Evolutionary conservation across 2,329 filamentous ascomycete genomes (phyloP).

Genomic region (Magnaporthiopsis rhizophila): DNA sequence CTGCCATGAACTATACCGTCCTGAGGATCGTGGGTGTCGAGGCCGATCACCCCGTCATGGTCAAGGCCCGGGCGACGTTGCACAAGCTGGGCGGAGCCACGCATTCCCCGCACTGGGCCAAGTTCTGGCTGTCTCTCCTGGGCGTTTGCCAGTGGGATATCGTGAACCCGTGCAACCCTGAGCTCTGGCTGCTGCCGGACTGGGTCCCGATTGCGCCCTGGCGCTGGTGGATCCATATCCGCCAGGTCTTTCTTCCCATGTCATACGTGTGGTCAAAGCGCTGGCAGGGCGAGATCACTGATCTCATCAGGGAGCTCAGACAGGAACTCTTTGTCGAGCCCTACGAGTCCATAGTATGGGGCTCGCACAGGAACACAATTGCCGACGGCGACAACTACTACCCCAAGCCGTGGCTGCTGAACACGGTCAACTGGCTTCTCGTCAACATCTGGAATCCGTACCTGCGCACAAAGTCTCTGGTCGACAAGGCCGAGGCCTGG

Average conservation of each 20-base stretch:
- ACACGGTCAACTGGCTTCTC: conserved; percentile 68
- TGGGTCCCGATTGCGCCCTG: conserved; percentile 86
- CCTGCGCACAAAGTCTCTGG: conserved; percentile 58
- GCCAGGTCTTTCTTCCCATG: conserved; percentile 94
- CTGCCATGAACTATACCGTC: conserved; percentile 75
- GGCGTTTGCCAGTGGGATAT: conserved; percentile 83
- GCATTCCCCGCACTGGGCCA: conserved; percentile 88
- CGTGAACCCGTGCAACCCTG: conserved; percentile 88
- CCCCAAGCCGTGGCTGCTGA: conserved; percentile 80
- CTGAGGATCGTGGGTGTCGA: conserved; percentile 76
- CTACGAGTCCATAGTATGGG: conserved; percentile 72
- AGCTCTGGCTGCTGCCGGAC: conserved; percentile 87
- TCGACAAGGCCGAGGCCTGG: conserved; percentile 69
- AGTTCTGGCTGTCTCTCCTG: conserved; percentile 85
- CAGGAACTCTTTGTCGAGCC: conserved; percentile 77
- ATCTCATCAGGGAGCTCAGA: conserved; percentile 62
- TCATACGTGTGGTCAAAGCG: conserved; percentile 78
- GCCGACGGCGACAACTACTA: conserved; percentile 79
- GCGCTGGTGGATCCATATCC: conserved; percentile 98
- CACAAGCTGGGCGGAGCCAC: conserved; percentile 81
- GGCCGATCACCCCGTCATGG: conserved; percentile 75
- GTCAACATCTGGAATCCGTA: conserved; percentile 76
- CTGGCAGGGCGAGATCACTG: conserved; percentile 70
- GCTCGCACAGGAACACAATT: conserved; percentile 73
- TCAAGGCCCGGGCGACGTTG: conserved; percentile 73